These are phyloP conservation scores for Oryza meridionalis DNA, from an alignment of 176 grass and related monocot species.

Conservation along the genomic window DNA sequence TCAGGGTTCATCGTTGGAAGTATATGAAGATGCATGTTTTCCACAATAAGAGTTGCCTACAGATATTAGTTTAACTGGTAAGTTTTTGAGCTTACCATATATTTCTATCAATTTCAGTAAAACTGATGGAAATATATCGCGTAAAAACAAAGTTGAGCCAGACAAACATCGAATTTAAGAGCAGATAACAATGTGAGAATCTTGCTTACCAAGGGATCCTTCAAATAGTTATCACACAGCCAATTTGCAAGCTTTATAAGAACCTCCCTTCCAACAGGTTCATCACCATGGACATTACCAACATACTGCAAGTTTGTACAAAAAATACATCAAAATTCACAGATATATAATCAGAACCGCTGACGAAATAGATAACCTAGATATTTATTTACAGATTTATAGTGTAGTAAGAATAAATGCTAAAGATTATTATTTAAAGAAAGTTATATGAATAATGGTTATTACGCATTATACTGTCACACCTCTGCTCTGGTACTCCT, in stretches of 20 bases:
- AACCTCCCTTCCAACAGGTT: constrained; percentile 94
- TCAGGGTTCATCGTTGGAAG: constrained; percentile 96
- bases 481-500: background rate
- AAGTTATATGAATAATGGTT: background rate
- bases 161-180: background rate
- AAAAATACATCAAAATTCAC: constrained; percentile 10
- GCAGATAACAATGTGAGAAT: background rate
- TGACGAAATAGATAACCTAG: constrained; percentile 14
- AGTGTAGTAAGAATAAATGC: background rate
- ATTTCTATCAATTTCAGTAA: background rate
- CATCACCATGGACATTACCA: constrained; percentile 94
- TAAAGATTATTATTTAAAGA: background rate
- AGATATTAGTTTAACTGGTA: constrained; percentile 38
- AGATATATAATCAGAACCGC: background rate
- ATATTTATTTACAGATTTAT: background rate
- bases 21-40: constrained; percentile 89
- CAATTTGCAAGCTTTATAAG: constrained; percentile 90
- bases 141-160: background rate
- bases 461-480: background rate
- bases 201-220: constrained; percentile 72
- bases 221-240: constrained; percentile 87
- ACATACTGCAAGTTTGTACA: constrained; percentile 66
- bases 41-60: constrained; percentile 86
- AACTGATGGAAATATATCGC: constrained; percentile 38
- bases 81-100: constrained; percentile 33